Percentiles rank a stretch among this genome's conserved stretches.
phyloP scores from a whole-genome alignment of 495 filamentous ascomycete genomes.

The Xylaria nigripes region DNA sequence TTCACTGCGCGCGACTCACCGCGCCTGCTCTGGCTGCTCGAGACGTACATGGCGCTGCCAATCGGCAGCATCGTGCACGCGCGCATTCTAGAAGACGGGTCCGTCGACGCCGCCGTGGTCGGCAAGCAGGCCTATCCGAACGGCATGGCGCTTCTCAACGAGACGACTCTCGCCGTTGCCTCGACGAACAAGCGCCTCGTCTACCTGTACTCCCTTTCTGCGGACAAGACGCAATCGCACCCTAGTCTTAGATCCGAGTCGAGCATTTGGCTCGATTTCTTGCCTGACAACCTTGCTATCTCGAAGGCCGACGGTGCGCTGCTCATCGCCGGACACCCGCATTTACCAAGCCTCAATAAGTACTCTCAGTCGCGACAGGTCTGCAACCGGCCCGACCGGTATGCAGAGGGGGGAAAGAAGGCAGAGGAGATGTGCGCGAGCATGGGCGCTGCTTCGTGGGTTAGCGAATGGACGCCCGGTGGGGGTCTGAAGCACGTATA shows the following conservation, averaged over 20 bases:
- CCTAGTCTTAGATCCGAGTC: slow-evolving; percentile 14
- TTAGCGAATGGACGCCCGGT: slow-evolving; percentile 31
- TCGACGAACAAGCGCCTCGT: slow-evolving; percentile 24
- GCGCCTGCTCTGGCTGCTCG: slow-evolving; percentile 14
- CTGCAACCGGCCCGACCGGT: slow-evolving; percentile 12
- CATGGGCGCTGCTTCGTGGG: slow-evolving; percentile 25
- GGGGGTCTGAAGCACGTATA: slow-evolving; percentile 29
- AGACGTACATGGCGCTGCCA: slow-evolving; percentile 31
- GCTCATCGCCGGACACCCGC: slow-evolving; percentile 35
- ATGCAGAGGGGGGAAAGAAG: slow-evolving; percentile 5
- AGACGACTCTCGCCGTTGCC: slow-evolving; percentile 31
- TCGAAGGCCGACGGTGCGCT: slow-evolving; percentile 28
- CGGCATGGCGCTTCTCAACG: slow-evolving; percentile 24
- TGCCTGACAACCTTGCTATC: slow-evolving; percentile 33
- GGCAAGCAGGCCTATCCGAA: slow-evolving; percentile 14
- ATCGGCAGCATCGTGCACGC: slow-evolving; percentile 30
- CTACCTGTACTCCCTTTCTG: slow-evolving; percentile 23
- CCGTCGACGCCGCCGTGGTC: slow-evolving; percentile 11
- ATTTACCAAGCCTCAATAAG: slow-evolving; percentile 22
- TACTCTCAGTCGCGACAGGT: slow-evolving; percentile 9
- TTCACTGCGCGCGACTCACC: slow-evolving; percentile 16
- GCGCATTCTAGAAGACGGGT: slow-evolving; percentile 22
- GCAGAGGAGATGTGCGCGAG: slow-evolving; percentile 21
- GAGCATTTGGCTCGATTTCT: slow-evolving; percentile 23
- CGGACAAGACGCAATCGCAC: background rate